Percentiles rank a stretch among this genome's conserved stretches.
Evolutionary conservation across 352 stramenopile species (phyloP).

Genomic region (Discostella stelligera): DNA sequence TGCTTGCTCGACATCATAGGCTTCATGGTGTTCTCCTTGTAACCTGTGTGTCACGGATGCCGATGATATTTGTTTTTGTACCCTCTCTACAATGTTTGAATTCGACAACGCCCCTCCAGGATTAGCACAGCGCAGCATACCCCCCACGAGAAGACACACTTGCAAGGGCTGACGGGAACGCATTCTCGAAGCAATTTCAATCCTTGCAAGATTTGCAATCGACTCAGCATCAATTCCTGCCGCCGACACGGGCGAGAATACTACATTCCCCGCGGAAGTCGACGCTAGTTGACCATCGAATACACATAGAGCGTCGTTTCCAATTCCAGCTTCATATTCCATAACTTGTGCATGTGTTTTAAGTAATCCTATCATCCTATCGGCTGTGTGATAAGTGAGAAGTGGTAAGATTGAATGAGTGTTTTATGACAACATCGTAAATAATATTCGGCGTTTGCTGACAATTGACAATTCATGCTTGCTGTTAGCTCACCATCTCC

Average conservation of each 20-base stretch:
- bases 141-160: constrained; percentile 68
- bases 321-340: constrained; percentile 71
- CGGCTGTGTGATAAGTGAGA: constrained; percentile 25
- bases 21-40: background rate
- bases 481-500: constrained; percentile 42
- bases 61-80: constrained; percentile 44
- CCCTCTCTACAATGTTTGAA: constrained; percentile 28
- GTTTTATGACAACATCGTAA: background rate
- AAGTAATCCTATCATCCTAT: constrained; percentile 64
- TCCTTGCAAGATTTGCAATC: constrained; percentile 62
- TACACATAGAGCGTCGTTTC: constrained; percentile 62
- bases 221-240: constrained; percentile 55
- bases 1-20: constrained; percentile 9
- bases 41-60: constrained; percentile 21
- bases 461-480: constrained; percentile 1
- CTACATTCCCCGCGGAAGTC: background rate
- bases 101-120: background rate
- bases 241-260: constrained; percentile 1
- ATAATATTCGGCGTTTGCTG: background rate
- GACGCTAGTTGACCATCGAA: constrained; percentile 27
- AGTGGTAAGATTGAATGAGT: background rate
- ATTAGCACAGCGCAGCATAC: constrained; percentile 51
- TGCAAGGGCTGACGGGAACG: constrained; percentile 45
- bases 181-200: constrained; percentile 50
- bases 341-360: constrained; percentile 48